Evolutionary conservation across 352 stramenopile genomes (phyloP).

Genomic region (Phytophthora megakarya): DNA sequence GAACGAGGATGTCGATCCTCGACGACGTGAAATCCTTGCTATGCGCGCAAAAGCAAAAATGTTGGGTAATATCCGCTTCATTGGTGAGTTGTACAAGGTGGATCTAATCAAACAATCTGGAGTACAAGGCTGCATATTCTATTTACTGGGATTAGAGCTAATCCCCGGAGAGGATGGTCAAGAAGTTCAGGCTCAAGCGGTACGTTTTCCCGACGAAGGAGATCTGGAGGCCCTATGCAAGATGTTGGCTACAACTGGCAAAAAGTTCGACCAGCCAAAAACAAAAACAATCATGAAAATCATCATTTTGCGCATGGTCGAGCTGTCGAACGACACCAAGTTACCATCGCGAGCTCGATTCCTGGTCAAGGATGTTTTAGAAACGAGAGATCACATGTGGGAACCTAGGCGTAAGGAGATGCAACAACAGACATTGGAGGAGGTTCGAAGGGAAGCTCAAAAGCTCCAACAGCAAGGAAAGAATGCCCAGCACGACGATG

Average conservation of each 20-base stretch:
- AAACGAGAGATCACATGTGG: slow-evolving; percentile 89
- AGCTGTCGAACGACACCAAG: slow-evolving; percentile 77
- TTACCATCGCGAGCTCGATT: slow-evolving; percentile 80
- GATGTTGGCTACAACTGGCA: slow-evolving; percentile 80
- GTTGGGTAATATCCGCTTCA: slow-evolving; percentile 90
- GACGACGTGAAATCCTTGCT: slow-evolving; percentile 62
- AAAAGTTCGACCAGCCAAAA: slow-evolving; percentile 87
- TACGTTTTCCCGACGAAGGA: slow-evolving; percentile 83
- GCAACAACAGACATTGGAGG: slow-evolving; percentile 87
- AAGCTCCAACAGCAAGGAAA: slow-evolving; percentile 86
- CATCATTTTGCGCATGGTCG: slow-evolving; percentile 83
- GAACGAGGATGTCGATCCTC: slow-evolving; percentile 46
- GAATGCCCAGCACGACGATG: slow-evolving; percentile 87
- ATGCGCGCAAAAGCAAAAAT: slow-evolving; percentile 75
- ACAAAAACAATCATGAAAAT: slow-evolving; percentile 85
- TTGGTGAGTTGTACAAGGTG: slow-evolving; percentile 88
- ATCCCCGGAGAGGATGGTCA: slow-evolving; percentile 48
- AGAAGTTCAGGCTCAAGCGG: slow-evolving; percentile 62
- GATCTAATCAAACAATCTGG: slow-evolving; percentile 84
- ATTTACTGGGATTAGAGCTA: slow-evolving; percentile 79
- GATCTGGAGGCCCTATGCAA: slow-evolving; percentile 89
- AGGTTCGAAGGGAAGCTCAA: slow-evolving; percentile 82
- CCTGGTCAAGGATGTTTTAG: slow-evolving; percentile 82
- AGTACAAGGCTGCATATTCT: slow-evolving; percentile 79
- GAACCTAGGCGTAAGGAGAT: slow-evolving; percentile 86